These are phyloP conservation scores for Populus nigra DNA, from an alignment of 345 rosid genomes.

Conservation along the genomic window DNA sequence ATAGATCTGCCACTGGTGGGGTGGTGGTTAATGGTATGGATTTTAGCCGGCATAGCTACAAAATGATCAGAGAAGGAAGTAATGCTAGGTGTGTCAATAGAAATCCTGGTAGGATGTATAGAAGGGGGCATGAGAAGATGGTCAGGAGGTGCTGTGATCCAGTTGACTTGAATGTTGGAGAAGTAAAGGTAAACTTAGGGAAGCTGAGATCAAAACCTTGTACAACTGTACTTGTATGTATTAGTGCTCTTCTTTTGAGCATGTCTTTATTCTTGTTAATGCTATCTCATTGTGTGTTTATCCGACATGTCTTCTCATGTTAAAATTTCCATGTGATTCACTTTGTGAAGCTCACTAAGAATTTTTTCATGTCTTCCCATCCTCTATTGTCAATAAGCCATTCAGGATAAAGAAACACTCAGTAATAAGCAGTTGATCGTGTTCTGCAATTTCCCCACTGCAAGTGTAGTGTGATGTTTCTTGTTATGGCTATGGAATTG, in stretches of 20 bases:
- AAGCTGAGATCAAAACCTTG: slow-evolving; percentile 28
- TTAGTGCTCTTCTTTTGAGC: slow-evolving; percentile 21
- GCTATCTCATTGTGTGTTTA: slow-evolving; percentile 9
- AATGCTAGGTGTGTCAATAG: slow-evolving; percentile 18
- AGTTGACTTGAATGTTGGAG: slow-evolving; percentile 41
- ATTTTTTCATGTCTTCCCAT: slow-evolving; percentile 2
- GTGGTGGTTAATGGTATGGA: slow-evolving; percentile 17
- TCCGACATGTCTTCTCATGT: slow-evolving; percentile 6
- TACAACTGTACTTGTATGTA: slow-evolving; percentile 27
- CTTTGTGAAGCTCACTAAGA: slow-evolving; percentile 8
- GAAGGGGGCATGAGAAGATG: slow-evolving; percentile 33
- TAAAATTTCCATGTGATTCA: background rate
- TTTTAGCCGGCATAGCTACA: slow-evolving; percentile 13
- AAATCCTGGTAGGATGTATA: slow-evolving; percentile 27
- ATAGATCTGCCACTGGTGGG: slow-evolving; percentile 16
- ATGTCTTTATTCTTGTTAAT: slow-evolving; percentile 17
- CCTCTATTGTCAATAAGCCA: slow-evolving; percentile 3
- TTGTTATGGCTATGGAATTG: background rate
- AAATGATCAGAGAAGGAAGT: slow-evolving; percentile 31
- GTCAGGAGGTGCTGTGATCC: slow-evolving; percentile 40
- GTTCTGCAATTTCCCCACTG: background rate
- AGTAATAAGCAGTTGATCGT: background rate
- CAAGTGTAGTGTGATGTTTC: background rate
- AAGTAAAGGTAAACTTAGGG: slow-evolving; percentile 59
- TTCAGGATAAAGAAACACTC: slow-evolving; percentile 1